Conservation (phyloP, 108 stramenopile species). For the Stephanodiscus minutulus region DNA sequence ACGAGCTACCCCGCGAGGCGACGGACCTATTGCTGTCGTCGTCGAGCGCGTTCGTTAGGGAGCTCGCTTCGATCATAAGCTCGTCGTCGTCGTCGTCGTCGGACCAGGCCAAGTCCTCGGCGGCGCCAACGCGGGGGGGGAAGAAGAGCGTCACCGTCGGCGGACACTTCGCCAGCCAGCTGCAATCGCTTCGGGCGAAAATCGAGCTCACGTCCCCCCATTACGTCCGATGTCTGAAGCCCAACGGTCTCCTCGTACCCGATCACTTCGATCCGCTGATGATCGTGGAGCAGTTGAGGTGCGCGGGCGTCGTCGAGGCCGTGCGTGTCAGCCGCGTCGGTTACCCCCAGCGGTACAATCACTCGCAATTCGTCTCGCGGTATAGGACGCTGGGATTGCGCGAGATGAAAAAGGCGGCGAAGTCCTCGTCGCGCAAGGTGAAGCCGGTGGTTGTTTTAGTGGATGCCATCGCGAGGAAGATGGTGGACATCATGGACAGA, state of each 20-base stretch:
- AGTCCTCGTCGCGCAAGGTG: constrained; percentile 33
- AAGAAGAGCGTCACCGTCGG: constrained; percentile 63
- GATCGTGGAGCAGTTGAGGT: constrained; percentile 73
- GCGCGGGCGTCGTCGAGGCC: constrained; percentile 74
- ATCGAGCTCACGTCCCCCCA: constrained; percentile 67
- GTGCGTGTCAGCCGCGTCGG: constrained; percentile 73
- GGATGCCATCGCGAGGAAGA: constrained; percentile 34
- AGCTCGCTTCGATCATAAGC: constrained; percentile 50
- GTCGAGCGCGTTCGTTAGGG: constrained; percentile 39
- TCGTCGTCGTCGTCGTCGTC: constrained; percentile 36
- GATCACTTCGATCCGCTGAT: constrained; percentile 62
- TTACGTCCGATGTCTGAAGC: constrained; percentile 87
- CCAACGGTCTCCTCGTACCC: constrained; percentile 60
- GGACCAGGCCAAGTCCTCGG: constrained; percentile 19
- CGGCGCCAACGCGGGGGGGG: constrained; percentile 20
- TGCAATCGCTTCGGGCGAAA: constrained; percentile 59
- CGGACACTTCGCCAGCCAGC: constrained; percentile 58
- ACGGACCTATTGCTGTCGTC: constrained; percentile 51
- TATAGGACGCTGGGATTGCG: constrained; percentile 46
- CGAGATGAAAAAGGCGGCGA: constrained; percentile 53
- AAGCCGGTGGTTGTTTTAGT: constrained; percentile 59
- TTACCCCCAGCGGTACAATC: constrained; percentile 60
- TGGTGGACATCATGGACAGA: constrained; percentile 7
- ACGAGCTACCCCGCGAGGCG: constrained; percentile 65
- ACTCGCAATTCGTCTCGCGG: constrained; percentile 53